phyloP scores from a whole-genome alignment of 805 yeast species.

The Metschnikowia dekortorum region DNA sequence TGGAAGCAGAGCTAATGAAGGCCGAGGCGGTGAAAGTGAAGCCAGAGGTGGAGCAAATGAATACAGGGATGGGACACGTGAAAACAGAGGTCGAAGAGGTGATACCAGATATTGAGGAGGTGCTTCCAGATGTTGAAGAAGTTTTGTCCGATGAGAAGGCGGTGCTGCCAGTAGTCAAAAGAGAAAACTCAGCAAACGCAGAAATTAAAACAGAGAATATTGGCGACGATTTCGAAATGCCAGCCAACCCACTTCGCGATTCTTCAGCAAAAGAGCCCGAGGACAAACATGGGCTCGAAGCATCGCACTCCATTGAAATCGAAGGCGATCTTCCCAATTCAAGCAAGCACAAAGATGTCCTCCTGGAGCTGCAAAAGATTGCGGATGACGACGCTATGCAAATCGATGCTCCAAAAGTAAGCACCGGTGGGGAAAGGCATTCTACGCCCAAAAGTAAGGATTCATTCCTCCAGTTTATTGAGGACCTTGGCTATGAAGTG shows the following conservation, averaged over 20 bases:
- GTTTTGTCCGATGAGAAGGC: background rate
- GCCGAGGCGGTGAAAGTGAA: background rate
- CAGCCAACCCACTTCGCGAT: background rate
- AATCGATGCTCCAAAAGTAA: background rate
- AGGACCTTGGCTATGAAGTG: slow-evolving; percentile 66
- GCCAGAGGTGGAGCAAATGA: background rate
- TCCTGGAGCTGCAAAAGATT: background rate
- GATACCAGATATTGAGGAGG: background rate
- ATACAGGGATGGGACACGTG: background rate
- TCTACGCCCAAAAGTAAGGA: slow-evolving; percentile 19
- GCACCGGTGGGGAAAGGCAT: background rate
- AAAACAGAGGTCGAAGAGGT: background rate
- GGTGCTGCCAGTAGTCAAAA: slow-evolving; percentile 1
- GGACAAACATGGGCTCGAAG: background rate
- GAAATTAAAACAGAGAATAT: background rate
- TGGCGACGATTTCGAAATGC: background rate
- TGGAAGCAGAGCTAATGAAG: background rate
- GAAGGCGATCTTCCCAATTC: background rate
- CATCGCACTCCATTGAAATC: slow-evolving; percentile 1
- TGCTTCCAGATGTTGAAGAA: background rate
- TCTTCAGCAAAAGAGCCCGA: background rate
- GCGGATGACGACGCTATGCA: slow-evolving; percentile 3
- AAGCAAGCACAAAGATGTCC: background rate
- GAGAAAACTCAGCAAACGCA: background rate
- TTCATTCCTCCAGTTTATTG: slow-evolving; percentile 42